Percentiles rank a stretch among this genome's conserved stretches.
These are phyloP conservation scores for Phaeoacremonium minimum DNA, from an alignment of 2,329 filamentous ascomycete genomes.

Conservation along the genomic window DNA sequence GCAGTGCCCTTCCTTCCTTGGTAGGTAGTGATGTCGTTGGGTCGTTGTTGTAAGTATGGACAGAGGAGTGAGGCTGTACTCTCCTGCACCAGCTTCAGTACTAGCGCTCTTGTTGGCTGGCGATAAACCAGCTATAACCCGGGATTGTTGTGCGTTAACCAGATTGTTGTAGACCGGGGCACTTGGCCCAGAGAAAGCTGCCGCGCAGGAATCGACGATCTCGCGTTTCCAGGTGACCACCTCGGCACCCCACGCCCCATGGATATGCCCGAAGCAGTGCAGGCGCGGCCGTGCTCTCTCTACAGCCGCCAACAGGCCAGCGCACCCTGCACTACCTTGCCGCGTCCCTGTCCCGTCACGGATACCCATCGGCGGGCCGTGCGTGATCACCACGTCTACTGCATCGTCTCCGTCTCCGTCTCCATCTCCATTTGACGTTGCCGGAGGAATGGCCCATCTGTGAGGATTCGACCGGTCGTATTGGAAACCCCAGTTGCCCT, in stretches of 20 bases:
- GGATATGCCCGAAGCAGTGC: constrained; percentile 32
- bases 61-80: background rate
- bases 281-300: constrained; percentile 21
- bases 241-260: constrained; percentile 30
- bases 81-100: background rate
- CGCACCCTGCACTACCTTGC: constrained; percentile 21
- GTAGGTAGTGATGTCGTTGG: no score
- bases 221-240: constrained; percentile 39
- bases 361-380: constrained; percentile 31
- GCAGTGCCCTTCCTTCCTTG: no score
- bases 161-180: no score
- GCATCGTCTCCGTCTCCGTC: no score
- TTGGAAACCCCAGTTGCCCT: no score
- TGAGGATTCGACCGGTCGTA: no score
- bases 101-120: background rate
- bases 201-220: background rate
- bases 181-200: no score
- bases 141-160: no score
- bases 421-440: no score
- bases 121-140: no score
- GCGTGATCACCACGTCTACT: constrained; percentile 26
- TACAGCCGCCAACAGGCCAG: constrained; percentile 22
- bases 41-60: no score
- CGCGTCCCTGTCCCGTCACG: constrained; percentile 27
- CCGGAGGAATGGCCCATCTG: no score